These are phyloP conservation scores for Ophiocordyceps camponoti-leonardi DNA, from an alignment of 2,329 filamentous ascomycete genomes.

Conservation along the genomic window DNA sequence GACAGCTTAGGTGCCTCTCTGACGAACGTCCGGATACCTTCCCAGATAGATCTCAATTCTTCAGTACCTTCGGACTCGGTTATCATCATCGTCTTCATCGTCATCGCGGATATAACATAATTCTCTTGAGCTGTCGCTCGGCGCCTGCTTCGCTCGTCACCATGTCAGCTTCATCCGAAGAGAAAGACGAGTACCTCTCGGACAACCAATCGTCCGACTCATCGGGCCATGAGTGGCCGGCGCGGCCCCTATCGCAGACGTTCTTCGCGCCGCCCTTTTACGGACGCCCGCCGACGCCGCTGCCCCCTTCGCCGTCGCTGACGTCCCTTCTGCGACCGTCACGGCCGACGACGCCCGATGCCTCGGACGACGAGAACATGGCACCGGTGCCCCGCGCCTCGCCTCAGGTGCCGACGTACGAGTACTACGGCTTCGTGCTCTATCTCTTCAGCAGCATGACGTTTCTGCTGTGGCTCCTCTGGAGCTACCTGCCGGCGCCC, in stretches of 20 bases:
- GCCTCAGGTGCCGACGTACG: slow-evolving; percentile 95
- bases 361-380: slow-evolving; percentile 73
- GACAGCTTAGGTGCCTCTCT: too few species aligned
- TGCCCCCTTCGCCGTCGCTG: slow-evolving; percentile 81
- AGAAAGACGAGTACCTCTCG: slow-evolving; percentile 17
- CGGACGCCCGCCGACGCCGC: slow-evolving; percentile 83
- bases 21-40: too few species aligned
- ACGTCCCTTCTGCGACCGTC: slow-evolving; percentile 83
- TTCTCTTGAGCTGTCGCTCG: not conserved
- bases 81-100: too few species aligned
- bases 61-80: too few species aligned
- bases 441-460: slow-evolving; percentile 76
- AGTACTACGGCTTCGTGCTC: slow-evolving; percentile 97
- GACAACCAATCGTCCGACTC: slow-evolving; percentile 16
- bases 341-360: slow-evolving; percentile 84
- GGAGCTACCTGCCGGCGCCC: slow-evolving; percentile 83
- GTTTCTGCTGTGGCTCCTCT: slow-evolving; percentile 58
- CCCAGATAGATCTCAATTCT: too few species aligned
- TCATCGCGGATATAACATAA: not conserved
- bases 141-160: not conserved
- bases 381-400: slow-evolving; percentile 73
- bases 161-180: slow-evolving; percentile 18
- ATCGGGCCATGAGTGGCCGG: slow-evolving; percentile 18
- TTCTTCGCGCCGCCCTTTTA: slow-evolving; percentile 77
- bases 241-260: slow-evolving; percentile 31